These are phyloP conservation scores for Pythium aquatile DNA, from an alignment of 352 stramenopile genomes.

Conservation along the genomic window DNA sequence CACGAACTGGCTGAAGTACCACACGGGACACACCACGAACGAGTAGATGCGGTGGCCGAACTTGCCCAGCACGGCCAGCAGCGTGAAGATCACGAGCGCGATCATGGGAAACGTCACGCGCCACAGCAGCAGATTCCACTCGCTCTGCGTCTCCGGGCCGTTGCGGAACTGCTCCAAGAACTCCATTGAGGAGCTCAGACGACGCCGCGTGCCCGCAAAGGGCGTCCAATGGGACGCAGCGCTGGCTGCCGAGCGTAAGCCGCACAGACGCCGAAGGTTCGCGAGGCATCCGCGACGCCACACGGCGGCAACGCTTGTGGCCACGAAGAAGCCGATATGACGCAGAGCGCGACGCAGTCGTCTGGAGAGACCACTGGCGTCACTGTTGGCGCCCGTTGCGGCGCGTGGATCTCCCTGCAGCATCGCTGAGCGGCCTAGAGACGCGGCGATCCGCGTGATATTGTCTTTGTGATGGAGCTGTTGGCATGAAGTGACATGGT, in stretches of 20 bases:
- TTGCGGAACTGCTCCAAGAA: conserved; percentile 75
- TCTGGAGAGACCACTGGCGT: not conserved
- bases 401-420: conserved; percentile 5
- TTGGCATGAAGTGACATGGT: not conserved
- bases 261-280: conserved; percentile 7
- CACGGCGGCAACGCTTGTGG: conserved; percentile 10
- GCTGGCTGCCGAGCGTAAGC: not conserved
- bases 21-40: conserved; percentile 64
- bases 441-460: not conserved
- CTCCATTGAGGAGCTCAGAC: conserved; percentile 36
- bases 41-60: conserved; percentile 68
- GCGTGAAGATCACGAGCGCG: conserved; percentile 70
- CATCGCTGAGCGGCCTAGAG: conserved; percentile 3
- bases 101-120: conserved; percentile 79
- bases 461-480: not conserved
- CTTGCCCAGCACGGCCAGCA: conserved; percentile 60
- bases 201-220: conserved; percentile 15
- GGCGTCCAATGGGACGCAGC: conserved; percentile 14
- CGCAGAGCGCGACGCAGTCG: conserved; percentile 2
- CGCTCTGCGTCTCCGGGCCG: conserved; percentile 68
- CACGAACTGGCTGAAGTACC: conserved; percentile 77
- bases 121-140: conserved; percentile 83
- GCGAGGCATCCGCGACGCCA: conserved; percentile 23
- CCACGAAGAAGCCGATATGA: conserved; percentile 12
- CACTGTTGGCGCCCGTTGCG: not conserved